Percentiles rank a stretch among this genome's conserved stretches.
These are phyloP conservation scores for Sarocladiaceae sp. DNA, from an alignment of 2,329 filamentous ascomycete species.

Conservation along the genomic window DNA sequence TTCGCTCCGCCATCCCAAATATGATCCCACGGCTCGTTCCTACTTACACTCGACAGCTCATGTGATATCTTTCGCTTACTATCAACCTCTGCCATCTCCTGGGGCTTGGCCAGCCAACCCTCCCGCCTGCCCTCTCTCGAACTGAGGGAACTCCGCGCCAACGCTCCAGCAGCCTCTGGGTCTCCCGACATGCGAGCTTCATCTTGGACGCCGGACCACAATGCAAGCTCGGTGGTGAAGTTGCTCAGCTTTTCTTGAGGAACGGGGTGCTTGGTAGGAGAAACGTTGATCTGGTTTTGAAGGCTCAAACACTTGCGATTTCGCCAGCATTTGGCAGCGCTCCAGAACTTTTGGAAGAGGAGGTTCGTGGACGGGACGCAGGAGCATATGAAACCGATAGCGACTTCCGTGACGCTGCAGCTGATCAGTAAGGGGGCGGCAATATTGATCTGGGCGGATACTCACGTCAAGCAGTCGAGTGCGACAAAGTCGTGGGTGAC, in stretches of 20 bases:
- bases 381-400: constrained; percentile 21
- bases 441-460: too few species aligned
- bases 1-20: neutral
- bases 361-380: constrained; percentile 20
- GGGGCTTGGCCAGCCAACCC: neutral
- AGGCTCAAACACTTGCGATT: too few species aligned
- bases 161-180: neutral
- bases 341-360: constrained; percentile 8
- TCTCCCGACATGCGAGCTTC: neutral
- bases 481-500: constrained; percentile 19
- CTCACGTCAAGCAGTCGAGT: neutral
- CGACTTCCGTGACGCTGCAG: constrained; percentile 15
- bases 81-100: neutral
- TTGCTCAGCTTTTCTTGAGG: too few species aligned
- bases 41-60: neutral
- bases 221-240: neutral
- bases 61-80: neutral
- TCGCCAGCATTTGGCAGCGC: too few species aligned
- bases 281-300: too few species aligned
- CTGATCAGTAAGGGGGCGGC: neutral
- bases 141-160: neutral
- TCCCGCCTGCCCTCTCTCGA: neutral
- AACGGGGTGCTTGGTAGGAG: too few species aligned
- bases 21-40: neutral
- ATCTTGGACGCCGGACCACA: neutral